Evolutionary conservation across 768 basidiomycete species (phyloP).

Genomic region (Rhodotorula kratochvilovae): DNA sequence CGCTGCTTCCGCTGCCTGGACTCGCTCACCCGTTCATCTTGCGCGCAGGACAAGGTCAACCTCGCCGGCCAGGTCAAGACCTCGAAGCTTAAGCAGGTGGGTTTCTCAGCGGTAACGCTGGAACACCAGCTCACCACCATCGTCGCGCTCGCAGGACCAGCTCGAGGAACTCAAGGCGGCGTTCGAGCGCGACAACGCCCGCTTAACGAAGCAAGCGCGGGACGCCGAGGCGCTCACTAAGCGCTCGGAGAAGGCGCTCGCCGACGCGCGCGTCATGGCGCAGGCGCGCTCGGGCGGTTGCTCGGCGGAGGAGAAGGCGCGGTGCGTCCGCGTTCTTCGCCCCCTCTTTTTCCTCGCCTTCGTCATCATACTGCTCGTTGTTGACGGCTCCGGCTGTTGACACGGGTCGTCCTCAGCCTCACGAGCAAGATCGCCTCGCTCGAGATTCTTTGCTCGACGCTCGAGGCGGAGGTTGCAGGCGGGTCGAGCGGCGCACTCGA

Average conservation of each 20-base stretch:
- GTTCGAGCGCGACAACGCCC: background rate
- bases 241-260: background rate
- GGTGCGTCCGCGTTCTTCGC: background rate
- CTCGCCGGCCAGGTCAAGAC: background rate
- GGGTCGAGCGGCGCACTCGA: background rate
- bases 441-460: no score
- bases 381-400: background rate
- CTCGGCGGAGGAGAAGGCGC: constrained; percentile 1
- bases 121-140: background rate
- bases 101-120: fast-evolving
- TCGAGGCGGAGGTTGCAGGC: background rate
- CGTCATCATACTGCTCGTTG: background rate
- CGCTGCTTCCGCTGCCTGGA: background rate
- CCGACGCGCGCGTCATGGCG: background rate
- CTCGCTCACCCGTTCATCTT: background rate
- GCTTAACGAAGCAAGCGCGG: background rate
- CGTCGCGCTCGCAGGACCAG: background rate
- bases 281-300: background rate
- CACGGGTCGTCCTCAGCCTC: background rate
- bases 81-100: background rate
- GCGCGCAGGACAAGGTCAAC: constrained; percentile 2
- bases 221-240: background rate
- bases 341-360: fast-evolving
- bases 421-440: background rate
- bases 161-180: background rate